Base-by-base conservation (phyloP, 2,329 filamentous ascomycete species). In the Colletotrichum phormii region DNA sequence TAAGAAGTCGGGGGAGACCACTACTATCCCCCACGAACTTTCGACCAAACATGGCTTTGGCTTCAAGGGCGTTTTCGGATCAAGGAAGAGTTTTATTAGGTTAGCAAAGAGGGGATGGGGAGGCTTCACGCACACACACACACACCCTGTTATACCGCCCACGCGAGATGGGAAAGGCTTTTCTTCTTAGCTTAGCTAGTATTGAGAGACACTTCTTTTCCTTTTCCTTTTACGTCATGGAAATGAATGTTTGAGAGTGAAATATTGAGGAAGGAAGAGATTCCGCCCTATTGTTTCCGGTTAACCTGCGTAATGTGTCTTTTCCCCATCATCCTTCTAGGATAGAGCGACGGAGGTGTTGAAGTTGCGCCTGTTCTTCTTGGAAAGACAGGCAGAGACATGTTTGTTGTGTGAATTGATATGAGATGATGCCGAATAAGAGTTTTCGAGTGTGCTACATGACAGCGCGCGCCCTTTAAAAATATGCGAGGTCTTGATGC, bases 61-160 rank as follows among this genome's bases (percentile, higher is more conserved):
- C 64, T 67, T 42, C 12, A 66, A 4, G 64, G 64, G 64, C 64
- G 64, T 66, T 66, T 66, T 13, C 26, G 33, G 54, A 37, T 26
- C 18, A 29, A 2, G 29, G 29, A 29, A 51, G 35, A 15, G 24
- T 11, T 22, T 4, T 33, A 37, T 15, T 37, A 22, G 8, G 15
- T 53, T 37, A 24, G 29, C 61, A 37, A 54, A 24, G 26, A 51
- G 26, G 24, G 51, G 5, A 11, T 8, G 18, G 22, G 33, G 24
- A 54, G 15, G 31, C 37, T 54, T 64, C 15, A 24, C 33, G 61
- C 31, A 42, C 37, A 18, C 37, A 42, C 37, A 42, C 37, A 15
- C 15, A 18, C 15, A 3, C 37, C 15, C 37, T 18, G 37, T 42
- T 64, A 64, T 49, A 35, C 22, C 29, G 18, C 29, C 61, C 53